phyloP scores from a whole-genome alignment of 352 stramenopile genomes.

The Stramenopiles sp. region DNA sequence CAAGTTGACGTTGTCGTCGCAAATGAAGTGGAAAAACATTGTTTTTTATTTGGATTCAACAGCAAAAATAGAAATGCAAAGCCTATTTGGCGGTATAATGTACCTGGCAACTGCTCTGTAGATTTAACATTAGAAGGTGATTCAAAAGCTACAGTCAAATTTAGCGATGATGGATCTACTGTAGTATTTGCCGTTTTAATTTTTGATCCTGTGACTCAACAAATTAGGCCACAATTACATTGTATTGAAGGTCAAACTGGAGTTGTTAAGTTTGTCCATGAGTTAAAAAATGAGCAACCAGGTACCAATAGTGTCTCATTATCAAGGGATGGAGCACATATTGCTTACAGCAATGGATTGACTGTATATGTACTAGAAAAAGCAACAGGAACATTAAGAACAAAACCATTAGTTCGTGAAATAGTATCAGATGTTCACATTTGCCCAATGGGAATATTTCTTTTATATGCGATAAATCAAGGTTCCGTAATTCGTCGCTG shows the following conservation, averaged over 20 bases:
- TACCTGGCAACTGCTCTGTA: background rate
- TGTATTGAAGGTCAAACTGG: background rate
- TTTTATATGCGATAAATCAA: background rate
- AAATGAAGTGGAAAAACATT: background rate
- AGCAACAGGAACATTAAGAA: background rate
- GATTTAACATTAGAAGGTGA: background rate
- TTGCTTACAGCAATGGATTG: constrained; percentile 4
- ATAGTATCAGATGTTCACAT: background rate
- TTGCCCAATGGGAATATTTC: background rate
- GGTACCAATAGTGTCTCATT: background rate
- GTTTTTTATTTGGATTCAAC: background rate
- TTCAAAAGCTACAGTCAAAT: background rate
- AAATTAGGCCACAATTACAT: background rate
- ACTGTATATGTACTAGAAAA: background rate
- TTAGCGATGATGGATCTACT: background rate
- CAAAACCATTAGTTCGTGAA: background rate
- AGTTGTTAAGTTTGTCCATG: background rate
- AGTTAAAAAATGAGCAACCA: background rate
- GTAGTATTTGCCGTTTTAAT: background rate
- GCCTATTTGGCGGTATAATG: background rate
- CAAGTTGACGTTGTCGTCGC: background rate
- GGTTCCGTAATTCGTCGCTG: background rate
- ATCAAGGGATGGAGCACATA: background rate
- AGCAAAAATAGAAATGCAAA: background rate
- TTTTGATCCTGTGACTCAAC: background rate